phyloP scores from a whole-genome alignment of 805 yeast genomes.

The Dipodascopsis uninucleata region DNA sequence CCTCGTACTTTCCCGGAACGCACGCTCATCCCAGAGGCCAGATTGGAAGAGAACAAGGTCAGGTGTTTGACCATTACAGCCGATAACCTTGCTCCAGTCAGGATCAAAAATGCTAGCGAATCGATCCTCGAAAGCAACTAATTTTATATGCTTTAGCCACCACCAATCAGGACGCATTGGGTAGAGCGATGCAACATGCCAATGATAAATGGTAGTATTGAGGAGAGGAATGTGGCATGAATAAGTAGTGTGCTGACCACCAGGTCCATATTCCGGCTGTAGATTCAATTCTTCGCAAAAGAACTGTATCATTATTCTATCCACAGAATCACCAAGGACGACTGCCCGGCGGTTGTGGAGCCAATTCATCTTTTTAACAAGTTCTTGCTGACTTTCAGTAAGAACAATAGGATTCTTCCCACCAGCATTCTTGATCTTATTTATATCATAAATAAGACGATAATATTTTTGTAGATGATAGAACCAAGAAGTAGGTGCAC shows the following conservation, averaged over 20 bases:
- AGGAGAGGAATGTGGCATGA: conserved; percentile 11
- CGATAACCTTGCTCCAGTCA: conserved; percentile 8
- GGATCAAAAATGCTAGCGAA: conserved; percentile 14
- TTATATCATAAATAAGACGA: not conserved
- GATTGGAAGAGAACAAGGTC: conserved; percentile 21
- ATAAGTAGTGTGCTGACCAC: conserved; percentile 25
- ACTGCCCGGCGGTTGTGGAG: conserved; percentile 21
- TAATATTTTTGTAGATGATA: conserved; percentile 6
- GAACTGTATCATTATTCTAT: conserved; percentile 23
- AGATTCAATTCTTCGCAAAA: conserved; percentile 14
- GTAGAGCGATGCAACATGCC: conserved; percentile 25
- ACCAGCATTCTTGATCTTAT: not conserved
- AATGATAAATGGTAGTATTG: conserved; percentile 21
- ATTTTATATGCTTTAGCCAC: conserved; percentile 22
- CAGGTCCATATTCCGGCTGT: conserved; percentile 1
- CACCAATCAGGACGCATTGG: conserved; percentile 24
- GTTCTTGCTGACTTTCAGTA: conserved; percentile 4
- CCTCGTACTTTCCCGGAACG: conserved; percentile 16
- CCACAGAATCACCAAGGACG: conserved; percentile 24
- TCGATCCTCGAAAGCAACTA: conserved; percentile 24
- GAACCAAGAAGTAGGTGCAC: conserved; percentile 19
- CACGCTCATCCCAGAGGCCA: conserved; percentile 27
- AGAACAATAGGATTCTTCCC: not conserved
- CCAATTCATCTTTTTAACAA: conserved; percentile 21
- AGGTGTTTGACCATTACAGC: conserved; percentile 20